Base-by-base conservation (phyloP, 768 basidiomycete genomes). In the Tricholoma sp. region DNA sequence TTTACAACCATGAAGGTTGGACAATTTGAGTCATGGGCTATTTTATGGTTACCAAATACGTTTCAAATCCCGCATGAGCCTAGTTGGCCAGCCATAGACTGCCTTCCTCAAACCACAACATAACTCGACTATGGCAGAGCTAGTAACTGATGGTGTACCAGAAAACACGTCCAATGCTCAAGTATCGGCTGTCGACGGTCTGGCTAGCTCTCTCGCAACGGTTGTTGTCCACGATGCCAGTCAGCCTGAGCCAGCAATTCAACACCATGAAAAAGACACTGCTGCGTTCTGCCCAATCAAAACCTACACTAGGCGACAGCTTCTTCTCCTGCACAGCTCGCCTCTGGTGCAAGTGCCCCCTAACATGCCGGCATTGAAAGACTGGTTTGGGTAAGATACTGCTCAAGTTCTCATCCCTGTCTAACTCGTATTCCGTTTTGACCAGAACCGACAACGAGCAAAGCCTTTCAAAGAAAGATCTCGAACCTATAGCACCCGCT, bases 361-460 rank as follows among this genome's bases (percentile, higher is more conserved):
- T 51, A 82, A 82, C 61, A 92, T 94, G 92, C 91, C 91, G 50
- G 76, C 82, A 47, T 73, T 94, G 52, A 91, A 86, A 73, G 83
- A 87, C 47, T 94, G 91, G 91, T 94, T 93, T 72, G 91, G 91
- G 91, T 94, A 68, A 57, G 83, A 75, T 37, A 53, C 57, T 59
- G n/a, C 37, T 56, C 57, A 20, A 49, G 52, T 37, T 53, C 31
- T 52, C 36, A 52, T 59, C 56, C 47, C 47, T 49, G 32, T 57
- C 56, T 60, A 60, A 62, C 51, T 55, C 60, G 51, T 33, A 51
- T 39, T 47, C 9, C 7, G 10, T 50, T 47, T 48, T 37, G 32
- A 7, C 18, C 58, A 81, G 80, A 32, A 72, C 72, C 36, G 85
- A 89, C 76, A 85, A 80, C 59, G 88, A 88, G 70, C 82, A 82